phyloP scores from a whole-genome alignment of 1,139 yeast genomes.

The Suhomyces panamericanus region DNA sequence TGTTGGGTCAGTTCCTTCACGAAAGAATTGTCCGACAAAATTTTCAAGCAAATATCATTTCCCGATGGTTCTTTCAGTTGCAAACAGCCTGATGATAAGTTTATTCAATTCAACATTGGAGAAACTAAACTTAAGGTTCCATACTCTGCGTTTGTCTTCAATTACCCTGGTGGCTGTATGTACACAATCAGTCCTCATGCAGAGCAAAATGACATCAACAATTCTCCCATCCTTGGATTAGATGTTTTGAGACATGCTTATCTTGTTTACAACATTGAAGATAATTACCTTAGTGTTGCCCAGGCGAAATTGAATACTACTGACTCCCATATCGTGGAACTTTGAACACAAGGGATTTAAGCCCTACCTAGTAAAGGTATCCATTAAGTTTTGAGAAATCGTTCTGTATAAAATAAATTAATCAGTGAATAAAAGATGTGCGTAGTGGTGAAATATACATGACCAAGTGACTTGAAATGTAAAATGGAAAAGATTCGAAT shows the following conservation, averaged over 20 bases:
- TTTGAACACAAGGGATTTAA: not conserved
- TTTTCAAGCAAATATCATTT: not conserved
- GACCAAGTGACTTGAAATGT: no score
- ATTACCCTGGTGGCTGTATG: no score
- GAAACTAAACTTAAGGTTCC: conserved; percentile 7
- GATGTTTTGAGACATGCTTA: conserved; percentile 24
- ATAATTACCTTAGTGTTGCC: conserved; percentile 21
- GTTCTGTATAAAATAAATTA: no score
- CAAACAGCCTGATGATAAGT: conserved; percentile 1
- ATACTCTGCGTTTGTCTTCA: not conserved
- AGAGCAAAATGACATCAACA: not conserved
- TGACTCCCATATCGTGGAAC: conserved; percentile 12
- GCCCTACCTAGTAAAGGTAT: no score
- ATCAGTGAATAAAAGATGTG: no score
- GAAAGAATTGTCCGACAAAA: not conserved
- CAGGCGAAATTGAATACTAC: conserved; percentile 15
- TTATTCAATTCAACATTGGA: conserved; percentile 3
- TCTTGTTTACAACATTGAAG: conserved; percentile 24
- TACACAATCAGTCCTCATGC: not conserved
- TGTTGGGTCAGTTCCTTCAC: conserved; percentile 1
- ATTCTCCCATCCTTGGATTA: conserved; percentile 18
- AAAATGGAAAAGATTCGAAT: no score
- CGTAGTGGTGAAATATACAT: no score
- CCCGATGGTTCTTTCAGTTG: conserved; percentile 1
- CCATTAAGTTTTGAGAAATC: no score